A percentile compares a stretch with the other conserved stretches of the same genome.
phyloP scores from a whole-genome alignment of 2,329 filamentous ascomycete genomes.

The Diaporthe vaccinii region DNA sequence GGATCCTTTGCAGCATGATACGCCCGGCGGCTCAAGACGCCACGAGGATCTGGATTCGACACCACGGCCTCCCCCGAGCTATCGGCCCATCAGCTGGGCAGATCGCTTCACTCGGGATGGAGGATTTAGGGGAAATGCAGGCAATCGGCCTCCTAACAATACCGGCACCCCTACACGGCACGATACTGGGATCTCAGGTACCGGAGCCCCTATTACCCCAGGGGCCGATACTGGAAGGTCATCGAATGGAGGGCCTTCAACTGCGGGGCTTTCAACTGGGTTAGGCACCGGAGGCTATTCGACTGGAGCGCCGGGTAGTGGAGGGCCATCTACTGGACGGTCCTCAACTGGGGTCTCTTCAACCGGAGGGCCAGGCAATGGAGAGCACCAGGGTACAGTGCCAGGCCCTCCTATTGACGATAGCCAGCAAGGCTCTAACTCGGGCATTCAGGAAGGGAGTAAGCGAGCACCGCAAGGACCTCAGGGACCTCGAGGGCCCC shows the following conservation, averaged over 20 bases:
- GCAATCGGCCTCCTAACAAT: neutral
- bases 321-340: neutral
- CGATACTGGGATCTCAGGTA: neutral
- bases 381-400: neutral
- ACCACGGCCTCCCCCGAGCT: slow-evolving; percentile 18
- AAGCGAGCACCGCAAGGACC: neutral
- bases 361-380: neutral
- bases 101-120: slow-evolving; percentile 18
- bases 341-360: neutral
- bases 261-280: neutral
- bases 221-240: too few species aligned
- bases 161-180: neutral
- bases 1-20: neutral
- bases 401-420: neutral
- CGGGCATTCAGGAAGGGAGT: neutral
- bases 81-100: slow-evolving; percentile 16
- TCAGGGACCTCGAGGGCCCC: neutral
- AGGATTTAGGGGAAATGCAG: neutral
- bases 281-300: neutral
- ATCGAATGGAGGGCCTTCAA: neutral
- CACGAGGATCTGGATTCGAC: neutral
- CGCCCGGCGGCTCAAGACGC: neutral
- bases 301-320: neutral
- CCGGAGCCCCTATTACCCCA: neutral
- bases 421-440: neutral